A percentile compares a stretch with the other conserved stretches of the same genome.
These are phyloP conservation scores for Trichoderma lentiforme DNA, from an alignment of 2,329 filamentous ascomycete species.

Conservation along the genomic window DNA sequence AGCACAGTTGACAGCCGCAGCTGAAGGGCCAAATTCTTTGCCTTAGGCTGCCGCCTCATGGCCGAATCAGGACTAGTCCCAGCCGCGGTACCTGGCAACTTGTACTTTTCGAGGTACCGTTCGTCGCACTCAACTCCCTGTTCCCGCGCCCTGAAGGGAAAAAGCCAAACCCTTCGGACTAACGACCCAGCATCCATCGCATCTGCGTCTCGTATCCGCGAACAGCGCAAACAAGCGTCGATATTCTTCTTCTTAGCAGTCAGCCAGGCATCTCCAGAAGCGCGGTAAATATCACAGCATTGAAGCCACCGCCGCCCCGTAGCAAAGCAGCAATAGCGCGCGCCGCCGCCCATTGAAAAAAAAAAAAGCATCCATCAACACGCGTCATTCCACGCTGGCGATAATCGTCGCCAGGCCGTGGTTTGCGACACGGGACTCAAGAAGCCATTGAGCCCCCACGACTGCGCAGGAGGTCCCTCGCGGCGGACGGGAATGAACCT, in stretches of 20 bases:
- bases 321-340: slow-evolving; percentile 19
- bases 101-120: slow-evolving; percentile 15
- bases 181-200: slow-evolving; percentile 14
- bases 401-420: background rate
- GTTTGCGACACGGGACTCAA: slow-evolving; percentile 14
- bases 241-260: background rate
- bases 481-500: slow-evolving; percentile 28
- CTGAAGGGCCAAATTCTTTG: slow-evolving; percentile 17
- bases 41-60: slow-evolving; percentile 32
- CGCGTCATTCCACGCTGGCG: slow-evolving; percentile 23
- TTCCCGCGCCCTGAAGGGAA: slow-evolving; percentile 13
- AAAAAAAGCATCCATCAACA: slow-evolving; percentile 12
- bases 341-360: slow-evolving; percentile 15
- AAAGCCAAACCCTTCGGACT: slow-evolving; percentile 14
- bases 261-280: background rate
- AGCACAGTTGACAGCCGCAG: background rate
- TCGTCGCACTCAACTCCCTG: slow-evolving; percentile 3
- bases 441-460: slow-evolving; percentile 29
- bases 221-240: background rate
- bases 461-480: slow-evolving; percentile 8
- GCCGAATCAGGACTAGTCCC: slow-evolving; percentile 27
- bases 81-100: slow-evolving; percentile 11
- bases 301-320: background rate
- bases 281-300: background rate
- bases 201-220: background rate